phyloP scores from a whole-genome alignment of 805 yeast genomes.

The Zygosaccharomyces bailii region DNA sequence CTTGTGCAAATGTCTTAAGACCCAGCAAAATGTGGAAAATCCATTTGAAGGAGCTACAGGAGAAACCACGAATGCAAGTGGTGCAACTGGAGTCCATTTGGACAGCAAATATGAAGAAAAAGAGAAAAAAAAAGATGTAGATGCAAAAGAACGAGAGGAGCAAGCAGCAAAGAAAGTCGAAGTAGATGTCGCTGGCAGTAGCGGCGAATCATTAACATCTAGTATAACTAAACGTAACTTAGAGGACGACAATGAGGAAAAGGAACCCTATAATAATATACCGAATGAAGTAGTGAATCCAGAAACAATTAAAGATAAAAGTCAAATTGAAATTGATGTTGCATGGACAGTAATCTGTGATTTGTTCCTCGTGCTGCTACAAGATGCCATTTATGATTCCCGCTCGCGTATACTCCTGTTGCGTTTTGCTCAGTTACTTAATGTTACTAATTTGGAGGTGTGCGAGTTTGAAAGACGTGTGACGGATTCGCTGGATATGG shows the following conservation, averaged over 20 bases:
- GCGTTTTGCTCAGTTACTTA: conserved; percentile 60
- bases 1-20: conserved; percentile 59
- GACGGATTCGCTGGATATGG: conserved; percentile 86
- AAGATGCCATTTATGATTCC: conserved; percentile 85
- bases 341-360: conserved; percentile 96
- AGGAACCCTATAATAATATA: neutral
- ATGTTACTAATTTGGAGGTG: conserved; percentile 62
- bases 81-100: neutral
- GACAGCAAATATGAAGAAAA: too few species aligned
- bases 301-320: conserved; percentile 36
- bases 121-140: conserved; percentile 10
- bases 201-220: neutral
- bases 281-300: conserved; percentile 28
- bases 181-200: neutral
- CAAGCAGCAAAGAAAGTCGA: neutral
- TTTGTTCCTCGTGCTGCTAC: conserved; percentile 69
- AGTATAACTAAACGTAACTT: conserved; percentile 6
- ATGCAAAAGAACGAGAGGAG: conserved; percentile 8
- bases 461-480: conserved; percentile 86
- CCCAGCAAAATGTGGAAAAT: conserved; percentile 48
- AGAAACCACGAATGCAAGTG: conserved; percentile 15
- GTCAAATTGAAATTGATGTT: conserved; percentile 60
- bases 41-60: conserved; percentile 38
- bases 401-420: conserved; percentile 80
- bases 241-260: conserved; percentile 11